Evolutionary conservation across 305 asterid species (phyloP), one percentile per base, ranked within the genome.

Genomic region (Plantago coronopus): DNA sequence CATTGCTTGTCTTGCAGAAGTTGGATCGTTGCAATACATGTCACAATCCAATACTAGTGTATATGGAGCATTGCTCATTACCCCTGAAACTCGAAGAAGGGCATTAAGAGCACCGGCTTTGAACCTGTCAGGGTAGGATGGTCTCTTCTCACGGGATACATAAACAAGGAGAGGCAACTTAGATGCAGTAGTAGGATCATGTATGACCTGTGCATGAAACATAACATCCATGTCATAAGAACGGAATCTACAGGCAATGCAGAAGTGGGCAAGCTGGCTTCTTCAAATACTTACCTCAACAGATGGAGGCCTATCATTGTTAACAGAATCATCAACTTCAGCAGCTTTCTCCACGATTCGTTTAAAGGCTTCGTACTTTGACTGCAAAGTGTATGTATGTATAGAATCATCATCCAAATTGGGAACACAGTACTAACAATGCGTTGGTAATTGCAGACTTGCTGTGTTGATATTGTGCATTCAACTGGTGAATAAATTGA

Each of bases 1-100:
- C 94, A 88, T 88, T 17, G 96, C 94, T 67, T 88, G 91, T 59
- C 76, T 75, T 19, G 94, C 84, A 0, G 95, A 88, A 34, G 91
- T 67, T 5, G 94, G 87, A 44, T 73, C 89, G 42, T 80, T 83
- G 70, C 89, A 83, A 18, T 83, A 83, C 89, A 83, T 83, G 74
- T 83, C 89, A 48, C 87, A 83, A 44, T 83, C 89, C 71, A 83
- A 71, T 5, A 80, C 78, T 37, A 80, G 63, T 45, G 69, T 71
- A 29, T 76, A 83, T 6, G 87, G 85, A 8, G 75, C 89, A 62
- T 80, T 83, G 79, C 85, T 83, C 85, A 83, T 71, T 23, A 81
- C 18, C 49, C 88, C 88, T 1, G 88, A 81, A 44, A 81, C 88
- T 68, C 88, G 66, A 51, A 81, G 88, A 7, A 83, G 85, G 47